phyloP scores from a whole-genome alignment of 2,329 filamentous ascomycete species.

The Cytospora piceicola region DNA sequence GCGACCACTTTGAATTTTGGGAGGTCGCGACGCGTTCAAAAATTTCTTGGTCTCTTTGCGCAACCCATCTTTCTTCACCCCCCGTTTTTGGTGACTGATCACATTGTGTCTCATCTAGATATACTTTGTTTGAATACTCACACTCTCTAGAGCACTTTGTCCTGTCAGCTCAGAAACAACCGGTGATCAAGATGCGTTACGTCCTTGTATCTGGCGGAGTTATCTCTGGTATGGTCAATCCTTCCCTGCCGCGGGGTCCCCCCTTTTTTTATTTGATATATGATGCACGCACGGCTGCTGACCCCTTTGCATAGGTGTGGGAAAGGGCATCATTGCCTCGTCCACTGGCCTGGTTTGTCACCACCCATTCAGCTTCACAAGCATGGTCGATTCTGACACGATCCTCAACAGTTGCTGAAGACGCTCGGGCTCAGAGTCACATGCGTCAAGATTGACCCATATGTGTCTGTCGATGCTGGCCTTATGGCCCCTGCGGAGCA shows the following conservation, averaged over 20 bases:
- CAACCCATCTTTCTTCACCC: constrained; percentile 24
- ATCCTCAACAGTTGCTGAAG: constrained; percentile 65
- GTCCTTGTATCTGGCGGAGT: constrained; percentile 32
- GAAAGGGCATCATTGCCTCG: constrained; percentile 32
- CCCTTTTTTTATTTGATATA: no score
- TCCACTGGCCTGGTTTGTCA: constrained; percentile 28
- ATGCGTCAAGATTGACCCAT: constrained; percentile 58
- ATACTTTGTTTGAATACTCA: background rate
- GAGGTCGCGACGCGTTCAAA: constrained; percentile 25
- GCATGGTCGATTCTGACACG: constrained; percentile 20
- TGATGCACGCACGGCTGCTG: constrained; percentile 9
- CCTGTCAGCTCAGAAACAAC: background rate
- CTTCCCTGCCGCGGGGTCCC: constrained; percentile 8
- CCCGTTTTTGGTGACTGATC: constrained; percentile 7
- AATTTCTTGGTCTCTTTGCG: constrained; percentile 25
- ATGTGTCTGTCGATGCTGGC: constrained; percentile 46
- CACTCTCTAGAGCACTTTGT: background rate
- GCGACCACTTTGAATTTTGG: constrained; percentile 17
- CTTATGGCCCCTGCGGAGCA: constrained; percentile 56
- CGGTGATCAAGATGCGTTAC: constrained; percentile 30
- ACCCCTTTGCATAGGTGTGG: constrained; percentile 26
- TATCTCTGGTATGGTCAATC: constrained; percentile 29
- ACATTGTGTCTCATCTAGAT: constrained; percentile 3
- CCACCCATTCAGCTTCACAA: background rate
- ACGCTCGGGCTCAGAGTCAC: constrained; percentile 76